Percentiles rank a stretch among this genome's conserved stretches.
Conservation (phyloP, 768 basidiomycete species). For the Trametopsis cervina region DNA sequence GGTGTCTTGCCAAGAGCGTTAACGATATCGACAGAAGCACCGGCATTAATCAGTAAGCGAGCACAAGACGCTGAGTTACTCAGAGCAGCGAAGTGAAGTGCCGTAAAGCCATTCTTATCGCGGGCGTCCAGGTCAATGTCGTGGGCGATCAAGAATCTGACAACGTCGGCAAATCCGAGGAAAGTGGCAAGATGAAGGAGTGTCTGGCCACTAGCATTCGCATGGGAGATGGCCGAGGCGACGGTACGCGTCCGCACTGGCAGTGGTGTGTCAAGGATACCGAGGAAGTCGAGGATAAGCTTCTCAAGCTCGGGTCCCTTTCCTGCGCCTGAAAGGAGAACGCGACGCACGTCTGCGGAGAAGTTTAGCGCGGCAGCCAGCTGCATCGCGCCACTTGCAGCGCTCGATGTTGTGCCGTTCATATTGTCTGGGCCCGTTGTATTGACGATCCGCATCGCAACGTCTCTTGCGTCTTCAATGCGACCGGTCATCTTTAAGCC, state of each 20-base stretch:
- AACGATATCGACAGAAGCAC: constrained; percentile 75
- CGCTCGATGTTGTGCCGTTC: constrained; percentile 16
- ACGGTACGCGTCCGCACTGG: constrained; percentile 41
- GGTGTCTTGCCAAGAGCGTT: constrained; percentile 66
- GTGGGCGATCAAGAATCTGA: constrained; percentile 62
- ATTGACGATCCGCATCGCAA: constrained; percentile 89
- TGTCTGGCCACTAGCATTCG: constrained; percentile 72
- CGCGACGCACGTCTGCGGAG: constrained; percentile 46
- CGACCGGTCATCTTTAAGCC: constrained; percentile 96
- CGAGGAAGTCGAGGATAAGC: constrained; percentile 74
- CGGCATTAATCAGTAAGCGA: constrained; percentile 62
- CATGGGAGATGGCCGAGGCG: constrained; percentile 57
- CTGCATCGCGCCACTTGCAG: constrained; percentile 40
- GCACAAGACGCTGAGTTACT: constrained; percentile 57
- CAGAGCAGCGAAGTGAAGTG: constrained; percentile 81
- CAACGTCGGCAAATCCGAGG: constrained; percentile 66
- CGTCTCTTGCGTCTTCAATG: constrained; percentile 87
- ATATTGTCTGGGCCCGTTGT: constrained; percentile 51
- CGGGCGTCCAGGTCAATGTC: constrained; percentile 75
- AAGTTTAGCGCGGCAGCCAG: constrained; percentile 35
- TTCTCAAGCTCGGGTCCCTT: constrained; percentile 60
- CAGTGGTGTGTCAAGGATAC: constrained; percentile 62
- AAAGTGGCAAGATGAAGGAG: constrained; percentile 83
- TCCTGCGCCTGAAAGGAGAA: constrained; percentile 47
- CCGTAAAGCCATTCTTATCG: constrained; percentile 87